phyloP scores from a whole-genome alignment of 1,284 basidiomycete genomes.

The Phellinidium pouzarii region DNA sequence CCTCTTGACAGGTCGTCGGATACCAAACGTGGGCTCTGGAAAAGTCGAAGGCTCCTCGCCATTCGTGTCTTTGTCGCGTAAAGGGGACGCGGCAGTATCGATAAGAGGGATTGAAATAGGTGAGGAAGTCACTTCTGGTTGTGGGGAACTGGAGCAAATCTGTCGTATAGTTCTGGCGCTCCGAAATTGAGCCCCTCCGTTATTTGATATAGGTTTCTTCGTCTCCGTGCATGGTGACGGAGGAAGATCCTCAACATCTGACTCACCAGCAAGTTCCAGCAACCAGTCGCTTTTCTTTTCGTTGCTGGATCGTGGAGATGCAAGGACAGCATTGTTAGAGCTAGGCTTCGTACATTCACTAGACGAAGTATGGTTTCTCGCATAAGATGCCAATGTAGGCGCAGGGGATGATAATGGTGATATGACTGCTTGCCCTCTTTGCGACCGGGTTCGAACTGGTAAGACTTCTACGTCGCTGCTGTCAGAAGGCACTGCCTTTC shows the following conservation, averaged over 20 bases:
- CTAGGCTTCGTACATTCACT: neutral
- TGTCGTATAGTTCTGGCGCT: slow-evolving; percentile 3
- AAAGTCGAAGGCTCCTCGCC: neutral
- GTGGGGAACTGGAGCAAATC: neutral
- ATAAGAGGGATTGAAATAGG: neutral
- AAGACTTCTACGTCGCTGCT: neutral
- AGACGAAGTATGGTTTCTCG: neutral
- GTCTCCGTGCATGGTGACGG: neutral
- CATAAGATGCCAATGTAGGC: neutral
- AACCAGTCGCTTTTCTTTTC: slow-evolving; percentile 4
- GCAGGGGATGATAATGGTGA: neutral
- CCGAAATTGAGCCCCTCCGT: neutral
- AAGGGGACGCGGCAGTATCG: neutral
- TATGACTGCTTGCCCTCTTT: neutral
- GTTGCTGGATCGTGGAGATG: neutral
- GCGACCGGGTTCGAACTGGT: neutral
- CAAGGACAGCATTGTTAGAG: neutral
- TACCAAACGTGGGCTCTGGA: slow-evolving; percentile 32
- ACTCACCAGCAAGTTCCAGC: slow-evolving; percentile 1
- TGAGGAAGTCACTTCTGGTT: neutral
- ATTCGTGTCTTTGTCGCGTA: neutral
- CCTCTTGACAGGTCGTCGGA: slow-evolving; percentile 20
- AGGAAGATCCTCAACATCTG: neutral
- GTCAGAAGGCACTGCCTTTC: neutral
- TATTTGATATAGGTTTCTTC: neutral